A percentile compares a stretch with the other conserved stretches of the same genome.
Evolutionary conservation across 495 filamentous ascomycete genomes (phyloP).

Genomic region (Podospora australis): DNA sequence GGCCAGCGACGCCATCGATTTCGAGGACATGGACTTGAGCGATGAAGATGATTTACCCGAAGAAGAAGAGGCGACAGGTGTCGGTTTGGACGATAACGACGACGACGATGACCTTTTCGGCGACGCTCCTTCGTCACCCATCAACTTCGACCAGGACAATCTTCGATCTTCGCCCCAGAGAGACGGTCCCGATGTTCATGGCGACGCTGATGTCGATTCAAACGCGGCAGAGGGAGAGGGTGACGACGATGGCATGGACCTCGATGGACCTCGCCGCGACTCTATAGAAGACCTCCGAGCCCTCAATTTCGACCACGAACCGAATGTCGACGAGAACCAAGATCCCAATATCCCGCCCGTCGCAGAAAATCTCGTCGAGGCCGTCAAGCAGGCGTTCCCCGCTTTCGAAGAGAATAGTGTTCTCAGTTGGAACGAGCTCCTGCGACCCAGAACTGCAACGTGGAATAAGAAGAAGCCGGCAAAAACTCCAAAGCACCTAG

Average conservation of each 20-base stretch:
- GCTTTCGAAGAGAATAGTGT: slow-evolving; percentile 58
- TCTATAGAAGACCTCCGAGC: slow-evolving; percentile 24
- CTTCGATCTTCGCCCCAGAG: not conserved
- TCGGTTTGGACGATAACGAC: slow-evolving; percentile 36
- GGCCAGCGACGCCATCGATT: slow-evolving; percentile 57
- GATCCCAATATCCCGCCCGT: slow-evolving; percentile 49
- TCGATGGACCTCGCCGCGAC: slow-evolving; percentile 12
- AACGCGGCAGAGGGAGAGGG: slow-evolving; percentile 25
- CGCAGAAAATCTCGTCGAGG: slow-evolving; percentile 58
- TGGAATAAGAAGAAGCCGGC: slow-evolving; percentile 62
- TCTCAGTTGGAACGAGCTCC: slow-evolving; percentile 63
- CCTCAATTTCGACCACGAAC: slow-evolving; percentile 43
- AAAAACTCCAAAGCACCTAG: slow-evolving; percentile 71
- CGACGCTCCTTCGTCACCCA: slow-evolving; percentile 32
- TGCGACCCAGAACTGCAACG: slow-evolving; percentile 65
- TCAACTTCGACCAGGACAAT: no score
- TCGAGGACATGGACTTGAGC: slow-evolving; percentile 80
- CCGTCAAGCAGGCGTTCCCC: slow-evolving; percentile 64
- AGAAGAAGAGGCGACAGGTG: slow-evolving; percentile 29
- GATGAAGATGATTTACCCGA: slow-evolving; percentile 51
- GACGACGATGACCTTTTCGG: slow-evolving; percentile 50
- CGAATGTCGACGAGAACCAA: slow-evolving; percentile 32
- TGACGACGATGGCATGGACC: slow-evolving; percentile 26
- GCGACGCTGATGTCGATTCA: slow-evolving; percentile 28
- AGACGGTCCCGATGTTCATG: slow-evolving; percentile 16